Evolutionary conservation across 305 asterid genomes (phyloP), one percentile per base, ranked within the genome.

Genomic region (Stenogyne calaminthoides): DNA sequence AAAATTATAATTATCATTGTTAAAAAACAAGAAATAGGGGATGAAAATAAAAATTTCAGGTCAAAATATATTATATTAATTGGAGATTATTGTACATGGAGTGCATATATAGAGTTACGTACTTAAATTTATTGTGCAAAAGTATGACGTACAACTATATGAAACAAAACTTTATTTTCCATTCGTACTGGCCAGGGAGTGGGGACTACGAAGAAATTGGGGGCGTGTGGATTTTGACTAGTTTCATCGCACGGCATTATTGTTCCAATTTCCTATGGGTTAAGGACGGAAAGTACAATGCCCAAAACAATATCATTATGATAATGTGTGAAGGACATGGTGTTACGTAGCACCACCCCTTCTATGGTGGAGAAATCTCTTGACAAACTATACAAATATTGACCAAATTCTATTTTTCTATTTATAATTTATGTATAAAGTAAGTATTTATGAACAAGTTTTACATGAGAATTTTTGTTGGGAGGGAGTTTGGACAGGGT

Each of bases 241-340:
- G 74, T 20, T 39, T 55, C 11, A 25, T 9, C 6, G 19, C 2
- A 29, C 27, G 6, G 27, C 20, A 39, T 27, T 4, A 11, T 29
- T 10, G 19, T 18, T 10, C 12, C 32, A 65, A 46, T 51, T 27
- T 75, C 44, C n/a, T 44, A 25, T 20, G 56, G 56, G 62, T 61
- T 29, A 59, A 59, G 70, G 69, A 75, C 78, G 3, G 7, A 75
- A 58, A 75, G 74, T 75, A 67, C 79, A 32, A 7, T 19, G 9
- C 8, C 46, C 46, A 22, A 60, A 60, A 29, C 7, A 47, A 47
- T 9, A 58, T 14, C 19, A 29, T 25, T 59, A 22, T n/a, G 16
- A 57, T 22, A 3, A 14, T 59, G 27, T 60, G 46, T 60, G 44
- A n/a, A 60, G 25, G 44, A 7, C 8, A 57, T 22, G 64, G 18